Conservation (phyloP, 208 protist genomes). For the Crithidia bombi region DNA sequence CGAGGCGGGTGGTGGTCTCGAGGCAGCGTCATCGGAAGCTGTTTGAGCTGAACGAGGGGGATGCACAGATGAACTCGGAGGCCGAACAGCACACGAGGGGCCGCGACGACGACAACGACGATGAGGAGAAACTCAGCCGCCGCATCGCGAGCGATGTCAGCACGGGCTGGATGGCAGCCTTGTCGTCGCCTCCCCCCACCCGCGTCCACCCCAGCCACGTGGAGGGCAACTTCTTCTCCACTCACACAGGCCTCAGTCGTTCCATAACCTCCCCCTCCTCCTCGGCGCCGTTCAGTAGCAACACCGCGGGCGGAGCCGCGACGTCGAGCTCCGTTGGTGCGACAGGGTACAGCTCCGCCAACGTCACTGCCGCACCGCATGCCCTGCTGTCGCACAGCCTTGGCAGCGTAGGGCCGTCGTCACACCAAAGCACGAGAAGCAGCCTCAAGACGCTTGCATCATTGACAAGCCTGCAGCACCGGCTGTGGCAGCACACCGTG, state of each 20-base stretch:
- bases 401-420: background rate
- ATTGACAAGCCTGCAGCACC: constrained; percentile 14
- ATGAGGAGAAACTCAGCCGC: background rate
- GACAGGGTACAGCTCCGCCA: background rate
- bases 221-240: background rate
- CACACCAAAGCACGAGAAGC: background rate
- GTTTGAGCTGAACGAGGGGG: constrained; percentile 6
- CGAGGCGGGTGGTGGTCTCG: constrained; percentile 4
- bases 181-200: background rate
- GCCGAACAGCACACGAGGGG: background rate
- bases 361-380: background rate
- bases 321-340: background rate
- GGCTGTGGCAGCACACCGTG: constrained; percentile 21
- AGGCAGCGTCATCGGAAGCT: constrained; percentile 20
- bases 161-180: constrained; percentile 9
- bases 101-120: background rate
- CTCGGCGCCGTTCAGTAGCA: background rate
- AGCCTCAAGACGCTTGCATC: constrained; percentile 5
- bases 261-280: background rate
- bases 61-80: too few relatives aligned
- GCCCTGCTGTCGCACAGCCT: background rate
- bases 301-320: background rate
- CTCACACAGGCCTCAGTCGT: background rate
- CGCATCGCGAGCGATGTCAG: background rate
- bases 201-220: too few relatives aligned